Evolutionary conservation across 306 rosid species (phyloP).

Genomic region (Fagus crenata): DNA sequence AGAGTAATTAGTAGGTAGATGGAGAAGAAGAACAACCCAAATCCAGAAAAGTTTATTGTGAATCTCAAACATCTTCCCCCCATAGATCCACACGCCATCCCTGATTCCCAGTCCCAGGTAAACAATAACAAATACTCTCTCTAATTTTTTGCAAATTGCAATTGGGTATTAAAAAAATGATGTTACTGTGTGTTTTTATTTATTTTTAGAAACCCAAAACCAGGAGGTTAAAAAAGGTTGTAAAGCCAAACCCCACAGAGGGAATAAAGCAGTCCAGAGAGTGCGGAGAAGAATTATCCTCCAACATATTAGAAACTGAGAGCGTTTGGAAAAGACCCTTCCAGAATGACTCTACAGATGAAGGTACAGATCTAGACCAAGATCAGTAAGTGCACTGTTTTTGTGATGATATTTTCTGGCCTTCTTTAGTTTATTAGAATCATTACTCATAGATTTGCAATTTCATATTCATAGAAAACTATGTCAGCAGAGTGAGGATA

Average conservation of each 20-base stretch:
- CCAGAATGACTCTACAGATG: conserved; percentile 18
- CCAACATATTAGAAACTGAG: conserved; percentile 11
- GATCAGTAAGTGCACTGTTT: neutral
- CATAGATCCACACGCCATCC: conserved; percentile 26
- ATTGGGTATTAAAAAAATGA: neutral
- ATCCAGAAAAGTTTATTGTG: neutral
- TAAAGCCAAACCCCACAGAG: conserved; percentile 21
- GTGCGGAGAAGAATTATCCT: neutral
- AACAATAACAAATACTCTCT: neutral
- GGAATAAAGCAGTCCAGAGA: neutral
- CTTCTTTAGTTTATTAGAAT: neutral
- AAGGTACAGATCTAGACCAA: conserved; percentile 34
- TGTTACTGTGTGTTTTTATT: neutral
- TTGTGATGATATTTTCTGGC: neutral
- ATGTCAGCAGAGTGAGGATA: neutral
- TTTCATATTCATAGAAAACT: neutral
- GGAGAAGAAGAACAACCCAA: conserved; percentile 14
- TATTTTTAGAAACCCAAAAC: conserved; percentile 15
- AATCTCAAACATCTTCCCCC: conserved; percentile 39
- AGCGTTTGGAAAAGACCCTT: neutral
- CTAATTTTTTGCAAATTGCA: neutral
- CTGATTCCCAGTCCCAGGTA: conserved; percentile 27
- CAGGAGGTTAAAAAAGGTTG: conserved; percentile 13
- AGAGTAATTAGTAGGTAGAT: neutral
- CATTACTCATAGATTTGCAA: neutral